These are phyloP conservation scores for Fraxinus dipetala DNA, from an alignment of 305 asterid species.

Conservation along the genomic window DNA sequence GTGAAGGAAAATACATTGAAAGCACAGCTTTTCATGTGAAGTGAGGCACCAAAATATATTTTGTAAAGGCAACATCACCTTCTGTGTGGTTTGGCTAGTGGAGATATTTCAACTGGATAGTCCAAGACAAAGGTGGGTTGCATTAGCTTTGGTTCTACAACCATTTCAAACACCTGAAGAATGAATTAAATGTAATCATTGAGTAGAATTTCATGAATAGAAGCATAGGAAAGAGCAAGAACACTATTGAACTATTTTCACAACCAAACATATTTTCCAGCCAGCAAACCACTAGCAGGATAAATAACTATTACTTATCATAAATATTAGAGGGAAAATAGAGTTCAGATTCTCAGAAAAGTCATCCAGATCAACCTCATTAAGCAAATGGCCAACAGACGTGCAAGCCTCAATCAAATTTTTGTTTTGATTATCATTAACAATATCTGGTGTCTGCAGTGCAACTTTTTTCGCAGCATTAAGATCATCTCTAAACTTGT, in stretches of 20 bases:
- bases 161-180: conserved; percentile 76
- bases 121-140: conserved; percentile 98
- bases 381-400: conserved; percentile 80
- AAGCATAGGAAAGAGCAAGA: not conserved
- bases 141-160: conserved; percentile 73
- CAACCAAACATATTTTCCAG: conserved; percentile 8
- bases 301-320: not conserved
- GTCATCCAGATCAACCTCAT: conserved; percentile 58
- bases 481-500: conserved; percentile 55
- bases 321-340: conserved; percentile 7
- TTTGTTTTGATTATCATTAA: conserved; percentile 39
- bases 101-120: conserved; percentile 93
- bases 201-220: conserved; percentile 10
- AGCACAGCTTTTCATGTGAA: not conserved
- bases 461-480: conserved; percentile 61
- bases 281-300: conserved; percentile 4
- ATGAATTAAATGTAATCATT: not conserved
- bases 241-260: conserved; percentile 1
- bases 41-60: conserved; percentile 4
- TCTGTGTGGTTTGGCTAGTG: conserved; percentile 96
- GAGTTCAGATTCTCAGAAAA: conserved; percentile 10
- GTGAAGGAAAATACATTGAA: not conserved
- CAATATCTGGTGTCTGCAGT: conserved; percentile 38
- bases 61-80: conserved; percentile 43
- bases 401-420: conserved; percentile 68